Evolutionary conservation across 2,329 filamentous ascomycete species (phyloP).

Genomic region (Akanthomyces lecanii): DNA sequence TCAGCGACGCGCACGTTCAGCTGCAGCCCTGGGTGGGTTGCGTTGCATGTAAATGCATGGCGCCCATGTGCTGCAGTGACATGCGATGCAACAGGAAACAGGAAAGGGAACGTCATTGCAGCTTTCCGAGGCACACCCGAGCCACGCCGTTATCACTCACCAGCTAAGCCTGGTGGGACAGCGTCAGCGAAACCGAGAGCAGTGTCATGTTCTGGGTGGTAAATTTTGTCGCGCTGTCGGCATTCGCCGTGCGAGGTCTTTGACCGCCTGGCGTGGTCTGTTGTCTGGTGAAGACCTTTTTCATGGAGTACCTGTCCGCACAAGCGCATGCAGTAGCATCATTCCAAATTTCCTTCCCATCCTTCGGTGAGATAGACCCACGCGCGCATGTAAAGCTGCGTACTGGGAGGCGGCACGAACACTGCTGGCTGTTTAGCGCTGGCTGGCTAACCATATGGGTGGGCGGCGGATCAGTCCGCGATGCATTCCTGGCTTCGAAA

Average conservation of each 20-base stretch:
- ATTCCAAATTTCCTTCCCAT: background rate
- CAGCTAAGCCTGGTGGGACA: background rate
- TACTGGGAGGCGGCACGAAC: too few relatives aligned
- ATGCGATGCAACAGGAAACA: background rate
- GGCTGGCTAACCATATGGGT: background rate
- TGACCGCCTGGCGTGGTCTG: background rate
- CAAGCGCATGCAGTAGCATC: background rate
- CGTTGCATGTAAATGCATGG: background rate
- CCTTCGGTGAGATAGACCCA: background rate
- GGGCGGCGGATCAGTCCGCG: background rate
- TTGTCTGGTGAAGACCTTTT: background rate
- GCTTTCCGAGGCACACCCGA: background rate
- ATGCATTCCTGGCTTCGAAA: background rate
- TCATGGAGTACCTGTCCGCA: background rate
- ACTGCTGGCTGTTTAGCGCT: background rate
- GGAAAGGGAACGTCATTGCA: background rate
- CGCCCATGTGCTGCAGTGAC: background rate
- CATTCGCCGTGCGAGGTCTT: background rate
- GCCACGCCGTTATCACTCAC: background rate
- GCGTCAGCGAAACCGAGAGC: background rate
- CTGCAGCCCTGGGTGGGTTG: constrained; percentile 3
- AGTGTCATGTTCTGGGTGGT: background rate
- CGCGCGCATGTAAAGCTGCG: background rate
- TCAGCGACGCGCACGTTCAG: background rate
- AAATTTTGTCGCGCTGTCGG: background rate